These are phyloP conservation scores for Cyclotella cryptica DNA, from an alignment of 108 stramenopile species.

Conservation along the genomic window DNA sequence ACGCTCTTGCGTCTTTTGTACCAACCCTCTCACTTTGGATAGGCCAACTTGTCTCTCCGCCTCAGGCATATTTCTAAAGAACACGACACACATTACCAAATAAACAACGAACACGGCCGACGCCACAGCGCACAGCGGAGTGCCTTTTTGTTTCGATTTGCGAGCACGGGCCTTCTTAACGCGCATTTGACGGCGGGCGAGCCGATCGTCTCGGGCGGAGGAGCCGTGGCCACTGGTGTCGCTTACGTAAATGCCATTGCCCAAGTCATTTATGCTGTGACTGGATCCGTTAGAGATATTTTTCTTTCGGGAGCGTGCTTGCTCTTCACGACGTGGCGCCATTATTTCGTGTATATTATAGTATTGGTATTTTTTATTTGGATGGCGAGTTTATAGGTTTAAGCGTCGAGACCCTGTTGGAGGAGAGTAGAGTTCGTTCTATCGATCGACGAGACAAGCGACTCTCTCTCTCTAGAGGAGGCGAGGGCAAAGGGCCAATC, in stretches of 20 bases:
- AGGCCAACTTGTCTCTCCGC: conserved; percentile 25
- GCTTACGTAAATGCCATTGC: conserved; percentile 31
- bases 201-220: conserved; percentile 26
- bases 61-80: conserved; percentile 40
- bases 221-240: conserved; percentile 7
- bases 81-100: conserved; percentile 25
- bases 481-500: too few relatives aligned
- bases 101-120: conserved; percentile 32
- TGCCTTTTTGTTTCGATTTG: conserved; percentile 11
- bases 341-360: not conserved
- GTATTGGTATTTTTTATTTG: too few relatives aligned
- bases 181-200: conserved; percentile 29
- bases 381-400: too few relatives aligned
- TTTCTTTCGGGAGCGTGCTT: conserved; percentile 47
- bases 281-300: not conserved
- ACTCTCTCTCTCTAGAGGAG: too few relatives aligned
- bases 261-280: not conserved
- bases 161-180: conserved; percentile 42
- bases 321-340: conserved; percentile 21
- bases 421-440: too few relatives aligned
- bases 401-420: not conserved
- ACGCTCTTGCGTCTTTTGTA: conserved; percentile 26
- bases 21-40: conserved; percentile 34
- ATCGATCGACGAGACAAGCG: too few relatives aligned
- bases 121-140: conserved; percentile 23